Evolutionary conservation across 2,329 filamentous ascomycete species (phyloP), one percentile per base, ranked within the genome.

Genomic region (Massarina eburnea): DNA sequence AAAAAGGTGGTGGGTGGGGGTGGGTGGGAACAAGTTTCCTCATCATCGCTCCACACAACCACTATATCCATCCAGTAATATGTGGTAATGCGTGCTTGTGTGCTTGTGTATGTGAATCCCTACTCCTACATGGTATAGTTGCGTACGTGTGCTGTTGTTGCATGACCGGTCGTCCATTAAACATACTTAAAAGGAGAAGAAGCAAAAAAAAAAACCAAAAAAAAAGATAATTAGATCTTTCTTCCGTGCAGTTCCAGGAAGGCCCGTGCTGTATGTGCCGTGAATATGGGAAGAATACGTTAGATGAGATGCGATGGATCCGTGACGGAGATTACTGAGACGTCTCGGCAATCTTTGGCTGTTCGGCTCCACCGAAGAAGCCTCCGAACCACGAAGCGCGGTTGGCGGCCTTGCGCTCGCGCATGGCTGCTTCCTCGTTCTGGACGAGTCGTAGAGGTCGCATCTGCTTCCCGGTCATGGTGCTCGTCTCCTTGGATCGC

Each of bases 371-470:
- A 8, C 65, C 60, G 55, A 77, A 76, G 57, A 74, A 73, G 3
- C 73, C 73, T 7, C 62, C 59, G 20, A 77, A 74, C 75, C 76
- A 78, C 47, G 71, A 75, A 9, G 59, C 66, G 17, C 76, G 57
- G 49, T 77, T 78, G 10, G 69, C 72, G 27, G 67, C 67, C 48
- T 75, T 76, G 43, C 67, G 61, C 7, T 68, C 71, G 42, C 64
- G 59, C 35, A 62, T 63, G 2, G 64, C 64, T 33, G 68, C 64
- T 19, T 70, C 68, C 17, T 74, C 72, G 46, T 95, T 89, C 71
- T 94, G 88, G 37, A 97, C 91, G 22, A 99, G 78, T 14, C 92
- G 81, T 54, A 99, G 75, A 6, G 92, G 92, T 27, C 91, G 81
- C 47, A 95, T 84, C 71, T 94, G 94, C 62, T 85, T 76, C 32